Conservation (phyloP, 768 basidiomycete genomes). For the Podaxis sp. region DNA sequence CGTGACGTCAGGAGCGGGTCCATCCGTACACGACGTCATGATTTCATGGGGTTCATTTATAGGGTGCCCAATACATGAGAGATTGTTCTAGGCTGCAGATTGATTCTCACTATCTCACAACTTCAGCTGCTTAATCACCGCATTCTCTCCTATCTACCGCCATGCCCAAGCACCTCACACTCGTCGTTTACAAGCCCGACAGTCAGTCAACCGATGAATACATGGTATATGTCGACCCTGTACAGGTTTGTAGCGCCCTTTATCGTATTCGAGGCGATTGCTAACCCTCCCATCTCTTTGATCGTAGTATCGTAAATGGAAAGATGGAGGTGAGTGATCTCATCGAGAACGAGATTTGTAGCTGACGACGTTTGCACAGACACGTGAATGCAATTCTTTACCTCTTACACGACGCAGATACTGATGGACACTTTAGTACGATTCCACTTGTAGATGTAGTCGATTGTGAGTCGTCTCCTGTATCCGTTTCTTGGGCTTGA, state of each 20-base stretch:
- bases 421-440: conserved; percentile 40
- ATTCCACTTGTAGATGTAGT: conserved; percentile 75
- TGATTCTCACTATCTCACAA: conserved; percentile 10
- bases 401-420: conserved; percentile 5
- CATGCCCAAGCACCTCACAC: conserved; percentile 53
- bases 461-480: conserved; percentile 60
- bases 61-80: background rate
- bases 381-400: conserved; percentile 50
- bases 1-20: conserved; percentile 27
- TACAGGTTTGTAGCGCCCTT: conserved; percentile 46
- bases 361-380: conserved; percentile 41
- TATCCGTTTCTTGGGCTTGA: background rate
- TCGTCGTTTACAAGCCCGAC: conserved; percentile 82
- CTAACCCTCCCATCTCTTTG: conserved; percentile 14
- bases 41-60: conserved; percentile 16
- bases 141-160: conserved; percentile 15
- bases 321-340: conserved; percentile 63
- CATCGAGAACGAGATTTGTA: conserved; percentile 15
- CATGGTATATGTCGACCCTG: conserved; percentile 64
- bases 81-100: conserved; percentile 1
- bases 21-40: conserved; percentile 27
- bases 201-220: conserved; percentile 71
- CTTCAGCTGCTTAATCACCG: conserved; percentile 6
- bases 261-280: conserved; percentile 9
- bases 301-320: conserved; percentile 74